Conservation (phyloP, 164 flowering plant species). For the Chloranthus sessilifolius region DNA sequence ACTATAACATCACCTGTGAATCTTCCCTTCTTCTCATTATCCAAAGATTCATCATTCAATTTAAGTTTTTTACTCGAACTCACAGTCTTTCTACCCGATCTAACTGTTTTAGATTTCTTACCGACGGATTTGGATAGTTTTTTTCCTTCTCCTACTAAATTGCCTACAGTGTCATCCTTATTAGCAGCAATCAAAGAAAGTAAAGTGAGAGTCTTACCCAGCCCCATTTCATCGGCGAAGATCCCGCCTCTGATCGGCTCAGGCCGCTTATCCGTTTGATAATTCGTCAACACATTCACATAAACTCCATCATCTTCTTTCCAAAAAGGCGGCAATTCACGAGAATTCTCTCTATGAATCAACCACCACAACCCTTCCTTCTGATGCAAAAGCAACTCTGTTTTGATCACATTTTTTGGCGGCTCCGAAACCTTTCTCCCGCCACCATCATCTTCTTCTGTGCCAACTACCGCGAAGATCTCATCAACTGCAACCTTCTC, state of each 20-base stretch:
- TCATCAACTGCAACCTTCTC: slow-evolving; percentile 47
- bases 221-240: slow-evolving; percentile 95
- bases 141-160: slow-evolving; percentile 18
- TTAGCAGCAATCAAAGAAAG: slow-evolving; percentile 79
- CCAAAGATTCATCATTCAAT: slow-evolving; percentile 7
- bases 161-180: slow-evolving; percentile 19
- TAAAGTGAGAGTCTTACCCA: slow-evolving; percentile 89
- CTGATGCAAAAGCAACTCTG: slow-evolving; percentile 69
- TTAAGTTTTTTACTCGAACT: slow-evolving; percentile 31
- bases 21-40: slow-evolving; percentile 6
- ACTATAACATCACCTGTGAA: slow-evolving; percentile 5
- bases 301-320: slow-evolving; percentile 53
- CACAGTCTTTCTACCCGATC: slow-evolving; percentile 8
- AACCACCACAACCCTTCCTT: slow-evolving; percentile 87
- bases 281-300: slow-evolving; percentile 70
- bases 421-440: slow-evolving; percentile 46
- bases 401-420: slow-evolving; percentile 45
- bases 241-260: slow-evolving; percentile 83
- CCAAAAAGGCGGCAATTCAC: slow-evolving; percentile 91
- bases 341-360: slow-evolving; percentile 61
- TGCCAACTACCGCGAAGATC: slow-evolving; percentile 56
- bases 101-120: slow-evolving; percentile 35
- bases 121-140: slow-evolving; percentile 11
- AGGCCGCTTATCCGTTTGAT: slow-evolving; percentile 42
- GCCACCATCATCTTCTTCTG: slow-evolving; percentile 27